Base-by-base conservation (phyloP, 257 asterid genomes). In the Fraxinus americana region DNA sequence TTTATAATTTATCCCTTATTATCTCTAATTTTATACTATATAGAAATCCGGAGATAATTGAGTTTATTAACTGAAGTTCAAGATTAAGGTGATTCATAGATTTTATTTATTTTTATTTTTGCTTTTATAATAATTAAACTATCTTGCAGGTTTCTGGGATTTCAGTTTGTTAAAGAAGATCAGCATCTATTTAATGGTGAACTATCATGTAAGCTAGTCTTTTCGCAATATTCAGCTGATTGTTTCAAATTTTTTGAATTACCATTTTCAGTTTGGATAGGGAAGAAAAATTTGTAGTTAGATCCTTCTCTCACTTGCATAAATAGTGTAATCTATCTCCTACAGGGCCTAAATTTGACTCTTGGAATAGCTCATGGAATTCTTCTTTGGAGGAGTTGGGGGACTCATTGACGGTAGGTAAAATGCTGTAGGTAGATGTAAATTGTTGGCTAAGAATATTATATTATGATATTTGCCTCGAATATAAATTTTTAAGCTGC, bases 81-180 rank as follows among this genome's bases (percentile, higher is more conserved):
- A 17, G 34, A 70, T 72, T 65, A 19, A 59, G 85, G 52, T 39
- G 43, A 73, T 73, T 71, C 35, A n/a, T 7, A 52, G 63, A 10
- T 36, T 36, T 29, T 29, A 32, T 38, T 38, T 8, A 1, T 38
- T 52, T 17, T 52, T 17, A 1, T 67, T 73, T 78, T 45, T 25
- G 27, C 35, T 65, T 69, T 50, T 48, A 25, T 38, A 69, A 73
- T 35, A 75, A 67, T 87, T 76, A 65, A 67, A 69, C 76, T 75
- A 67, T 73, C 2, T 86, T 88, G 80, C 90, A 95, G 99, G 99
- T 93, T 88, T 84, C 80, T 87, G 29, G 87, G 87, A 75, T 93
- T 95, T 88, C 99, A 90, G 91, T 84, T 87, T 50, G 88, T 91
- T 79, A 80, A 85, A 82, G 95, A 90, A 84, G 98, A 89, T 76